These are phyloP conservation scores for Colletotrichum tamarilloi DNA, from an alignment of 2,329 filamentous ascomycete genomes.

Conservation along the genomic window DNA sequence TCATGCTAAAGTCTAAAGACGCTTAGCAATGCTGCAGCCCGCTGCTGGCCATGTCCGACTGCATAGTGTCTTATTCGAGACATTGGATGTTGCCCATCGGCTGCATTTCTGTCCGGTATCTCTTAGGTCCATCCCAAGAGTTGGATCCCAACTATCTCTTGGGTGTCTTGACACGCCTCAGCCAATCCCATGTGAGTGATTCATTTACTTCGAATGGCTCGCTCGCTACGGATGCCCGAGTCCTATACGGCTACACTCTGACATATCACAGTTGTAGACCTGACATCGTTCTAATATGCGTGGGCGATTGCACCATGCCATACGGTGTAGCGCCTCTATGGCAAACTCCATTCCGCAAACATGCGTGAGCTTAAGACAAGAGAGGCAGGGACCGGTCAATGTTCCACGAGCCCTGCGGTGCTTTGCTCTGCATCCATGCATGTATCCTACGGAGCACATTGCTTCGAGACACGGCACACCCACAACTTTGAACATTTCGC, in stretches of 20 bases:
- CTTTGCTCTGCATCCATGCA: neutral
- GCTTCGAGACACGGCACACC: neutral
- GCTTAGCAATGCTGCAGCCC: neutral
- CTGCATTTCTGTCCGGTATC: neutral
- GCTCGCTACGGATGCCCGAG: neutral
- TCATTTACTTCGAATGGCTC: neutral
- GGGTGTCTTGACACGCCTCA: neutral
- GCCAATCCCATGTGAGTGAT: neutral
- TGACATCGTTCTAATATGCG: neutral
- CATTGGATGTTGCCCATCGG: neutral
- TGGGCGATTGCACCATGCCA: neutral
- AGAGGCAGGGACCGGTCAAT: neutral
- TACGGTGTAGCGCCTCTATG: neutral
- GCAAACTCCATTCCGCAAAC: slow-evolving; percentile 3
- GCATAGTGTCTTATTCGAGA: neutral
- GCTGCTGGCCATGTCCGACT: neutral
- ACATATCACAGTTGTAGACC: neutral
- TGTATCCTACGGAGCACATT: neutral
- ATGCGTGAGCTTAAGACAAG: neutral
- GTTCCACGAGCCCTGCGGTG: neutral
- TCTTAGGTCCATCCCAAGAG: neutral
- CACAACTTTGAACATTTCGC: neutral
- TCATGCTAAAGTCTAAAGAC: neutral
- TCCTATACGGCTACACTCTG: neutral
- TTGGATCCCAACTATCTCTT: neutral